Evolutionary conservation across 2,329 filamentous ascomycete genomes (phyloP), one percentile per base, ranked within the genome.

Genomic region (Whalleya microplaca): DNA sequence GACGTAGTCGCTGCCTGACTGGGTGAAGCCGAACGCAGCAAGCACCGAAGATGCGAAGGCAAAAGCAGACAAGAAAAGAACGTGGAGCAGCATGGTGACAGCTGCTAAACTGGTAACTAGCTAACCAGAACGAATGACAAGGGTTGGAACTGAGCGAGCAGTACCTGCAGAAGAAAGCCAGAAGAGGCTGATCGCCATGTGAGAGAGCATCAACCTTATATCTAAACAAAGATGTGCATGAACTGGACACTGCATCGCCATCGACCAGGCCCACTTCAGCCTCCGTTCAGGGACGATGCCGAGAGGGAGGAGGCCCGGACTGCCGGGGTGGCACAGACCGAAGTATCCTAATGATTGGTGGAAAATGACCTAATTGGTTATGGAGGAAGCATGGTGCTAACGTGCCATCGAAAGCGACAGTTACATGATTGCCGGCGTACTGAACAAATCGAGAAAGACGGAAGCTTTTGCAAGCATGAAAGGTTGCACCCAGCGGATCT

Each of bases 1-100:
- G 12, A 75, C 69, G 65, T 78, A 78, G 20, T 71, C 67, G 45
- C 61, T 64, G 40, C 67, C 67, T 9, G 69, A 69, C 20, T 69
- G 63, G 21, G 70, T 71, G 58, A 69, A 70, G 19, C 70, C 71
- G 49, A 74, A 71, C 2, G 70, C 71, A 20, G 69, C 68, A 45
- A 64, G 61, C 29, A 61, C 68, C 41, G 66, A 67, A 21, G 67
- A 68, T 32, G 63, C 56, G 55, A 70, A 69, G 23, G 59, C 46
- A 18, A 65, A 53, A 3, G 63, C 46, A 6, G 64, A 63, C 16
- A 70, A 43, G 42, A 69, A 53, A 20, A 69, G 45, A 20, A 63
- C 51, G 45, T 61, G 62, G 16, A 69, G 56, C 51, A 69, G 46
- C 66, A 67, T 69, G 55, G 45, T 66, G 48, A 41, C 20, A n/a